Conservation (phyloP, 495 filamentous ascomycete species). For the Annulohypoxylon maeteangense region DNA sequence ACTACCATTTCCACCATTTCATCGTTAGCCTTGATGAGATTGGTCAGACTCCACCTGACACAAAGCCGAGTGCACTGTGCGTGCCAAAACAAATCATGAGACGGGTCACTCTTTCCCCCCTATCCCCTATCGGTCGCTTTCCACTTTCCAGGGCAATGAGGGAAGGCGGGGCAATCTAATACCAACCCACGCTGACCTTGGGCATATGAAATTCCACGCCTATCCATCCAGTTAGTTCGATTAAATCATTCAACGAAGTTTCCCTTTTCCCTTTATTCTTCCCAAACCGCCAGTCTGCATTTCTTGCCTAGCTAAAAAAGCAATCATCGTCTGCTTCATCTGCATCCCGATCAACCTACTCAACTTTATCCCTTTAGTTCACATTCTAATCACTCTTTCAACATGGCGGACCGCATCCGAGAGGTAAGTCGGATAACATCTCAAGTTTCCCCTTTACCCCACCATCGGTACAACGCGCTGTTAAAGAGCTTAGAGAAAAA, state of each 20-base stretch:
- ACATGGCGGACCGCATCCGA: slow-evolving; percentile 79
- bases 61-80: slow-evolving; percentile 30
- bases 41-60: slow-evolving; percentile 18
- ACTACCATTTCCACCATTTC: not conserved
- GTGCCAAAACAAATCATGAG: slow-evolving; percentile 43
- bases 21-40: not conserved
- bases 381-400: slow-evolving; percentile 18
- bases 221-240: slow-evolving; percentile 42
- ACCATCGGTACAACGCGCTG: slow-evolving; percentile 49
- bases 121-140: slow-evolving; percentile 40
- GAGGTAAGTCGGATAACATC: slow-evolving; percentile 68
- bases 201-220: slow-evolving; percentile 48
- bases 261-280: slow-evolving; percentile 43
- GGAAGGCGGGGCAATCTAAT: slow-evolving; percentile 49
- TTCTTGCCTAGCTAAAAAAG: slow-evolving; percentile 35
- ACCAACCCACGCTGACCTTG: slow-evolving; percentile 39
- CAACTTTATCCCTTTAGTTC: slow-evolving; percentile 17
- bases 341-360: slow-evolving; percentile 22
- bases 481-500: not conserved
- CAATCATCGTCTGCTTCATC: slow-evolving; percentile 34
- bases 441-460: slow-evolving; percentile 52
- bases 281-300: slow-evolving; percentile 28
- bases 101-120: slow-evolving; percentile 30
- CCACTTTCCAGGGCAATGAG: slow-evolving; percentile 35
- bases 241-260: slow-evolving; percentile 41